Percentiles rank a stretch among this genome's conserved stretches.
phyloP scores from a whole-genome alignment of 148 eudicot genomes.

The Silene uniflora region DNA sequence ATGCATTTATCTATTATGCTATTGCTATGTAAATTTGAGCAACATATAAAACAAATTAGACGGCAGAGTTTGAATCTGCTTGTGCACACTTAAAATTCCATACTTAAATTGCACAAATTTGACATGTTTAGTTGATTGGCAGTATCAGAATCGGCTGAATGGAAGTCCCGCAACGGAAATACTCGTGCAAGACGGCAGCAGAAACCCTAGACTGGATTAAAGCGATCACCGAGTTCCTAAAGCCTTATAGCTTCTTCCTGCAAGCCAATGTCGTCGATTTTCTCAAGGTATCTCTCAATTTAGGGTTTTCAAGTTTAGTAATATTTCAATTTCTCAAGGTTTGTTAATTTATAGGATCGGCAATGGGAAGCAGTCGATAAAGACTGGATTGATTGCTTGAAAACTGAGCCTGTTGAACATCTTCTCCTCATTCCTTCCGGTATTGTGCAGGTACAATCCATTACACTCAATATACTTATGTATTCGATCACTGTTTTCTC shows the following conservation, averaged over 20 bases:
- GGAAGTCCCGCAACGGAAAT: conserved; percentile 31
- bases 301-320: background rate
- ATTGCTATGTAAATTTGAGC: too few relatives aligned
- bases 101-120: too few relatives aligned
- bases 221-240: conserved; percentile 58
- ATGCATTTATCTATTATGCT: too few relatives aligned
- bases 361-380: conserved; percentile 77
- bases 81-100: too few relatives aligned
- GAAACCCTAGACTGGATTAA: conserved; percentile 78
- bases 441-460: conserved; percentile 45
- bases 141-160: too few relatives aligned
- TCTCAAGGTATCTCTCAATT: conserved; percentile 48
- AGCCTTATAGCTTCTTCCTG: conserved; percentile 57
- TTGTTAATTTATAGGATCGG: conserved; percentile 44
- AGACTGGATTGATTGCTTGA: conserved; percentile 78
- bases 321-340: background rate
- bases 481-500: too few relatives aligned
- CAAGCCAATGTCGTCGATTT: conserved; percentile 78
- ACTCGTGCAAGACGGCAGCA: conserved; percentile 51
- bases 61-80: too few relatives aligned
- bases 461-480: too few relatives aligned
- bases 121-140: too few relatives aligned
- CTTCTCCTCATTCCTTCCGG: conserved; percentile 86
- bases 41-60: too few relatives aligned
- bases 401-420: conserved; percentile 57